Conservation (phyloP, 2,329 filamentous ascomycete species). For the Diaporthe destruens region DNA sequence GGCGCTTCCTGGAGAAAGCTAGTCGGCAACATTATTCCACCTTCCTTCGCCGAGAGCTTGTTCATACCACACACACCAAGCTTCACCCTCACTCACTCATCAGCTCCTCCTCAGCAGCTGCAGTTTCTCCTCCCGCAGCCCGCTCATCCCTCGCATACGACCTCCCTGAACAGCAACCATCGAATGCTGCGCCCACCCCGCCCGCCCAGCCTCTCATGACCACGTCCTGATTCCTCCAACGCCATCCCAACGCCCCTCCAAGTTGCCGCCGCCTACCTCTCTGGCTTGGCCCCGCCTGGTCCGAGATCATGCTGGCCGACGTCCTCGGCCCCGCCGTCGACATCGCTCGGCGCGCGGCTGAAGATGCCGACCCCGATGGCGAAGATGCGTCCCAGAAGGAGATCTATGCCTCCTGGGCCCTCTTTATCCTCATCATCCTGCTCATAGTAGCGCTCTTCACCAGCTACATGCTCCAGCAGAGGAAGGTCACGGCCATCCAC, state of each 20-base stretch:
- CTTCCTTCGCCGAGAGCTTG: constrained; percentile 26
- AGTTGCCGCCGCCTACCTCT: not conserved
- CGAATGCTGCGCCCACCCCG: constrained; percentile 33
- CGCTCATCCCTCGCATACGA: not conserved
- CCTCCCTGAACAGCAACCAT: constrained; percentile 18
- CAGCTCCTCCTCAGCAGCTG: not conserved
- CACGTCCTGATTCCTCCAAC: not conserved
- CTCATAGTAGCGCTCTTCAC: constrained; percentile 96
- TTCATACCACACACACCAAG: not conserved
- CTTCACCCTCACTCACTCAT: not conserved
- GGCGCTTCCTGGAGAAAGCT: constrained; percentile 24
- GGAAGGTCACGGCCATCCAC: constrained; percentile 96
- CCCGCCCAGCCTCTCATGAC: constrained; percentile 29
- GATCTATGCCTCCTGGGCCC: constrained; percentile 94
- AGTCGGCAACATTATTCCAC: not conserved
- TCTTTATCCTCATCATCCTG: constrained; percentile 96
- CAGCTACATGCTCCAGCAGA: constrained; percentile 95
- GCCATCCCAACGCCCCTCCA: not conserved
- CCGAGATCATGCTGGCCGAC: constrained; percentile 52
- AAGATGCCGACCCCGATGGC: constrained; percentile 64
- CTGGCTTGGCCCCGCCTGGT: constrained; percentile 6
- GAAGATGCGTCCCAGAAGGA: constrained; percentile 91
- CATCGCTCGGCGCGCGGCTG: constrained; percentile 57
- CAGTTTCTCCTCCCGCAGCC: not conserved
- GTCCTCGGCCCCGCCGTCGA: constrained; percentile 53